Conservation (phyloP, 2,329 filamentous ascomycete species). For the Diaporthe ampelina region DNA sequence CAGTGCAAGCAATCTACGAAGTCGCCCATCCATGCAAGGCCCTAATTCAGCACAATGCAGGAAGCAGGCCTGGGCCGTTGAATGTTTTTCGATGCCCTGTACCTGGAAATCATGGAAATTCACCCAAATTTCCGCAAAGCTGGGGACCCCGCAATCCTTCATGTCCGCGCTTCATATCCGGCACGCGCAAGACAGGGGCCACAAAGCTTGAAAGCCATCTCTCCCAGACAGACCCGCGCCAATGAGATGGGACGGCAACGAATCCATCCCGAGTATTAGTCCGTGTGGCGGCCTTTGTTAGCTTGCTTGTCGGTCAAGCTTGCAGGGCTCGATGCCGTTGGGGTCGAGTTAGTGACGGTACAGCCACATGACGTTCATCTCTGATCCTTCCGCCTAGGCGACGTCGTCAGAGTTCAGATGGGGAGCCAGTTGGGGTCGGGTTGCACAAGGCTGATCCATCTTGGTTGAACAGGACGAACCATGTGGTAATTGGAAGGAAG, state of each 20-base stretch:
- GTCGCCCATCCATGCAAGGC: neutral
- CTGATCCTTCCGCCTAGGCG: neutral
- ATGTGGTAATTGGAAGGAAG: neutral
- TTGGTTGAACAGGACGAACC: neutral
- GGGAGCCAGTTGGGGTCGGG: constrained; percentile 15
- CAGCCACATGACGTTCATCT: constrained; percentile 27
- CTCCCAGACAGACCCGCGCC: constrained; percentile 18
- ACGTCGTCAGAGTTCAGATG: neutral
- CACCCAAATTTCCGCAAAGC: constrained; percentile 28
- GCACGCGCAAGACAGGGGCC: constrained; percentile 27
- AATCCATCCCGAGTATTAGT: constrained; percentile 20
- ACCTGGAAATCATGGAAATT: constrained; percentile 7
- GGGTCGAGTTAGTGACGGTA: neutral
- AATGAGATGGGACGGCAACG: constrained; percentile 17
- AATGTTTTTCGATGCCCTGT: neutral
- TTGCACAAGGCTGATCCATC: constrained; percentile 7
- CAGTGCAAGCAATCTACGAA: neutral
- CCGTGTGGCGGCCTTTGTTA: constrained; percentile 17
- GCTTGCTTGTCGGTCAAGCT: constrained; percentile 17
- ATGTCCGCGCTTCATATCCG: constrained; percentile 21
- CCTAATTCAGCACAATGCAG: neutral
- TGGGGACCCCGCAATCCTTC: constrained; percentile 28
- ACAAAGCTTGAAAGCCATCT: constrained; percentile 31
- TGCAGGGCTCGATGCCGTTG: constrained; percentile 12
- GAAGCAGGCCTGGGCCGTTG: neutral